Percentiles rank a stretch among this genome's conserved stretches.
These are phyloP conservation scores for Ligustrum vulgare DNA, from an alignment of 257 asterid species.

Conservation along the genomic window DNA sequence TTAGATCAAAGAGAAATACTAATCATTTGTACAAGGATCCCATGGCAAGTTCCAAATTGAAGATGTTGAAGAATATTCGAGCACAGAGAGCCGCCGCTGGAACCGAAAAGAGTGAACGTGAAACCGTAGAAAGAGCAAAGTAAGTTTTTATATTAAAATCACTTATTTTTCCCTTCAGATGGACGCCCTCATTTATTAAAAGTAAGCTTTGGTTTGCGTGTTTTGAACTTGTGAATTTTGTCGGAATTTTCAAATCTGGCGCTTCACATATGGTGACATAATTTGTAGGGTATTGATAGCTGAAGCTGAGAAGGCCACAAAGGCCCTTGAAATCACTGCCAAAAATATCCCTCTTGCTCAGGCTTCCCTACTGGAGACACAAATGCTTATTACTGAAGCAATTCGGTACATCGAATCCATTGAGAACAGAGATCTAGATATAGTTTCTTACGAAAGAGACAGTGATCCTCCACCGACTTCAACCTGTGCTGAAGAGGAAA, in stretches of 20 bases:
- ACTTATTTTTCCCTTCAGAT: not conserved
- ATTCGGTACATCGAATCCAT: constrained; percentile 53
- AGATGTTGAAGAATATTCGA: constrained; percentile 74
- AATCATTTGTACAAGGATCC: constrained; percentile 76
- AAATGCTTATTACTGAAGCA: constrained; percentile 80
- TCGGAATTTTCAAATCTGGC: not conserved
- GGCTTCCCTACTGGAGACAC: constrained; percentile 68
- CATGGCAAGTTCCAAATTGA: constrained; percentile 65
- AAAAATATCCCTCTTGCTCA: constrained; percentile 61
- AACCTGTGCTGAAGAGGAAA: constrained; percentile 21
- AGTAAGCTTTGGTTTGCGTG: not conserved
- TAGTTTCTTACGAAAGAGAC: constrained; percentile 13
- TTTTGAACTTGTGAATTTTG: not conserved
- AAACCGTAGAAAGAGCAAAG: constrained; percentile 75
- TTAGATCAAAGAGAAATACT: constrained; percentile 43
- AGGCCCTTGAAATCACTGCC: constrained; percentile 74
- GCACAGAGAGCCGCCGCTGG: constrained; percentile 61
- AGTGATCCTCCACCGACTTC: constrained; percentile 27
- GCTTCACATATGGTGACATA: not conserved
- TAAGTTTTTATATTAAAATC: constrained; percentile 29
- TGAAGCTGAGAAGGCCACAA: constrained; percentile 92
- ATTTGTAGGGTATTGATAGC: constrained; percentile 71
- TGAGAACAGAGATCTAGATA: constrained; percentile 38
- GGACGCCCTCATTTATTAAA: not conserved
- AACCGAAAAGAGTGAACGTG: constrained; percentile 48